Evolutionary conservation across 164 flowering plant species (phyloP).

Genomic region (Chimonanthus praecox): DNA sequence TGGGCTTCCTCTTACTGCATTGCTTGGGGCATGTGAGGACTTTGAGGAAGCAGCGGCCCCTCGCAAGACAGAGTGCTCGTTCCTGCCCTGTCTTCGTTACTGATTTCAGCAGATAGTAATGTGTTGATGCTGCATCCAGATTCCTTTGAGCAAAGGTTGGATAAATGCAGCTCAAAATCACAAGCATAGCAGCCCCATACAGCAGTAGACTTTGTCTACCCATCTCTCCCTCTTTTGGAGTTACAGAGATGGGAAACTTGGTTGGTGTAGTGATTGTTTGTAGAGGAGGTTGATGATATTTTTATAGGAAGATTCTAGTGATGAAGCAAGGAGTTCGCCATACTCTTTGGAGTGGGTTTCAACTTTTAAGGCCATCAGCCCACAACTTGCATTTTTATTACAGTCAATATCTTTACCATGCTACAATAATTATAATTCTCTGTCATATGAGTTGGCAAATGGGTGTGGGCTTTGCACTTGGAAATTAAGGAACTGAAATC

Average conservation of each 20-base stretch:
- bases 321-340: background rate
- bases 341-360: background rate
- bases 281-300: background rate
- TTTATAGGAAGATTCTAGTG: background rate
- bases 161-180: background rate
- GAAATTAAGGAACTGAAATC: background rate
- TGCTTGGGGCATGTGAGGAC: constrained; percentile 40
- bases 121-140: constrained; percentile 22
- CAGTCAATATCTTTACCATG: background rate
- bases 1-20: constrained; percentile 52
- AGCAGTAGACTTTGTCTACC: background rate
- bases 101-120: constrained; percentile 23
- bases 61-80: constrained; percentile 25
- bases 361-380: background rate
- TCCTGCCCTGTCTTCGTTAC: constrained; percentile 28
- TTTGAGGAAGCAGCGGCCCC: constrained; percentile 29
- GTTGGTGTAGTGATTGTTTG: background rate
- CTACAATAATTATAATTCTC: no score
- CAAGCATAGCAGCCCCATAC: constrained; percentile 6
- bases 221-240: background rate
- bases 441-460: background rate
- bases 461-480: background rate
- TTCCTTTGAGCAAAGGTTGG: background rate
- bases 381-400: background rate
- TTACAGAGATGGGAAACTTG: background rate